These are phyloP conservation scores for Peniophora sp. DNA, from an alignment of 1,284 basidiomycete species.

Conservation along the genomic window DNA sequence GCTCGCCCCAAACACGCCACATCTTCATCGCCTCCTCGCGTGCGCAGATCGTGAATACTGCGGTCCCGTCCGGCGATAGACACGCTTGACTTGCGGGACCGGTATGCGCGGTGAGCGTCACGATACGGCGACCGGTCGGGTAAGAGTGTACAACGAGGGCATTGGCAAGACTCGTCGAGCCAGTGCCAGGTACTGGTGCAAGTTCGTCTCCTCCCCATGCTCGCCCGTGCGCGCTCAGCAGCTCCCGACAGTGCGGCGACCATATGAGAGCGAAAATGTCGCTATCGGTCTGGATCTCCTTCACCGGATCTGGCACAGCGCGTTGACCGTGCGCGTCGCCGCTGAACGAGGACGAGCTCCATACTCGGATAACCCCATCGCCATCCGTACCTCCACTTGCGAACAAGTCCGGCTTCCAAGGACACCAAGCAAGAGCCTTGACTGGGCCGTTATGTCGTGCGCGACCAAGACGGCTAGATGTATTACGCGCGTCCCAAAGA, in stretches of 20 bases:
- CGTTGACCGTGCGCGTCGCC: conserved; percentile 8
- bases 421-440: conserved; percentile 69
- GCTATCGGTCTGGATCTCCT: conserved; percentile 42
- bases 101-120: conserved; percentile 26
- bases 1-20: conserved; percentile 29
- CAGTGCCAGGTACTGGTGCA: not conserved
- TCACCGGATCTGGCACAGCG: conserved; percentile 39
- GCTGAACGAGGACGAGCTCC: conserved; percentile 22
- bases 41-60: conserved; percentile 29
- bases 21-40: conserved; percentile 34
- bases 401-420: conserved; percentile 63
- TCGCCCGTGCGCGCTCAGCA: conserved; percentile 59
- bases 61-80: conserved; percentile 26
- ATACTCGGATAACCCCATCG: conserved; percentile 61
- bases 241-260: conserved; percentile 58
- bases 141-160: conserved; percentile 39
- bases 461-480: conserved; percentile 26
- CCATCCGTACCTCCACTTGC: conserved; percentile 63
- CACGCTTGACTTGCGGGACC: conserved; percentile 27
- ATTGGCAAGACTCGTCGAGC: conserved; percentile 29
- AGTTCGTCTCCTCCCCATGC: conserved; percentile 22
- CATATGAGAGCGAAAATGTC: conserved; percentile 65
- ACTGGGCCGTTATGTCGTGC: conserved; percentile 49
- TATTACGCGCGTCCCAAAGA: conserved; percentile 35
- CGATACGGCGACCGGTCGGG: conserved; percentile 25